Percentiles rank a stretch among this genome's conserved stretches.
phyloP scores from a whole-genome alignment of 148 eudicot genomes.

The Suaeda aralocaspica region DNA sequence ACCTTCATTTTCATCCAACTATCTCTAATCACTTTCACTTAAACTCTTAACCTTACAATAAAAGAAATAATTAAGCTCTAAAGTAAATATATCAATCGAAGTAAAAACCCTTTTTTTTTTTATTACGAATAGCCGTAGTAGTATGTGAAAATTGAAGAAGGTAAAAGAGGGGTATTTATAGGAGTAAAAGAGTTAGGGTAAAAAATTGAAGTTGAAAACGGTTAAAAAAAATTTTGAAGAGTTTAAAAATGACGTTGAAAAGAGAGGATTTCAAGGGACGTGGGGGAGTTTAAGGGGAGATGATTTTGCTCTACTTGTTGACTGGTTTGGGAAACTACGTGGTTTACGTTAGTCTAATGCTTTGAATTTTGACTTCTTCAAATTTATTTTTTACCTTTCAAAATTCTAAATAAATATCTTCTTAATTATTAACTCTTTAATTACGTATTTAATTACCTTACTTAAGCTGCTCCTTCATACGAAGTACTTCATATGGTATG shows the following conservation, averaged over 20 bases:
- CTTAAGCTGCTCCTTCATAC: no score
- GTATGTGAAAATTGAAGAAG: no score
- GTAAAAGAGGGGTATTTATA: not conserved
- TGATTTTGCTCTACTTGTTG: not conserved
- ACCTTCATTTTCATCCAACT: slow-evolving; percentile 6
- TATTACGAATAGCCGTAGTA: no score
- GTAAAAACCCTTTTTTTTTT: no score
- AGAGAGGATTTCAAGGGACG: slow-evolving; percentile 21
- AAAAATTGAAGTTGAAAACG: not conserved
- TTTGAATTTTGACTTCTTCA: slow-evolving; percentile 2
- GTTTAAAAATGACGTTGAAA: not conserved
- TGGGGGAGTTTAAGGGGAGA: not conserved
- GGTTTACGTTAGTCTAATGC: not conserved
- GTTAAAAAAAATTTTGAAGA: slow-evolving; percentile 15
- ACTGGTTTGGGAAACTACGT: slow-evolving; percentile 13
- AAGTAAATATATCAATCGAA: no score
- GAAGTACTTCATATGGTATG: no score
- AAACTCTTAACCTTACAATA: not conserved
- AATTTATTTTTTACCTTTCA: not conserved
- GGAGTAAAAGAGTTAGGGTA: not conserved
- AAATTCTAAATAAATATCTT: not conserved
- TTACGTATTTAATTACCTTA: no score
- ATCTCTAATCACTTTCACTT: not conserved
- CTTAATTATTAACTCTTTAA: no score
- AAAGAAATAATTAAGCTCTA: not conserved